Conservation (phyloP, 192 early-diverging fungal genomes). For the Glomus cerebriforme region DNA sequence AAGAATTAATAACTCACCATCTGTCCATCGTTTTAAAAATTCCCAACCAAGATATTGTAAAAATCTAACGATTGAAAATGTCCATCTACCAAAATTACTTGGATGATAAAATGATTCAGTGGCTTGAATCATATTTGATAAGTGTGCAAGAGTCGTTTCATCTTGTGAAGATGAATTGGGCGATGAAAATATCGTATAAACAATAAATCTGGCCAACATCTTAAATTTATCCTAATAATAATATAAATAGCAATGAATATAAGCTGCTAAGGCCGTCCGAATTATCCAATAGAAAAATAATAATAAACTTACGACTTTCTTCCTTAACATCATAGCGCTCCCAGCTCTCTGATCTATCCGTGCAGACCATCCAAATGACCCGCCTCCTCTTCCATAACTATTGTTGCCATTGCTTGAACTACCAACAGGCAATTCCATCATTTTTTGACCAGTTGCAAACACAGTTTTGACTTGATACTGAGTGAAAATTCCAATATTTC, state of each 20-base stretch:
- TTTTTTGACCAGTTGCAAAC: slow-evolving; percentile 51
- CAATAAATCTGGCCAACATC: slow-evolving; percentile 75
- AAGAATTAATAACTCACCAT: slow-evolving; percentile 35
- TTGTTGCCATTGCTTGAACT: slow-evolving; percentile 49
- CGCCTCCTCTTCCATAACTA: slow-evolving; percentile 52
- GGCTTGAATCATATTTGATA: slow-evolving; percentile 79
- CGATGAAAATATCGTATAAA: slow-evolving; percentile 72
- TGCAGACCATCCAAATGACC: slow-evolving; percentile 42
- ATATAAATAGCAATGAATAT: background rate
- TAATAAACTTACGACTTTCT: slow-evolving; percentile 33
- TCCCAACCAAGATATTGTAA: slow-evolving; percentile 64
- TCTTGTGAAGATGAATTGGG: slow-evolving; percentile 37
- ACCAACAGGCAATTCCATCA: slow-evolving; percentile 59
- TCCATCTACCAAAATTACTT: slow-evolving; percentile 90
- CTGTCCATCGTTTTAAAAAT: slow-evolving; percentile 66
- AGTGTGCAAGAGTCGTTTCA: slow-evolving; percentile 56
- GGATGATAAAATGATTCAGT: slow-evolving; percentile 90
- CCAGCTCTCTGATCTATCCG: slow-evolving; percentile 42
- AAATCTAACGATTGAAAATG: slow-evolving; percentile 69
- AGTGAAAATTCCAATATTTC: slow-evolving; percentile 57
- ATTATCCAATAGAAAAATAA: background rate
- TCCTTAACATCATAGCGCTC: slow-evolving; percentile 39
- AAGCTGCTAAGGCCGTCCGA: too few species aligned
- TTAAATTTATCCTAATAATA: slow-evolving; percentile 50
- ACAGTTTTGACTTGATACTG: slow-evolving; percentile 59